Conservation (phyloP, 495 filamentous ascomycete species). For the Apodospora peruviana region DNA sequence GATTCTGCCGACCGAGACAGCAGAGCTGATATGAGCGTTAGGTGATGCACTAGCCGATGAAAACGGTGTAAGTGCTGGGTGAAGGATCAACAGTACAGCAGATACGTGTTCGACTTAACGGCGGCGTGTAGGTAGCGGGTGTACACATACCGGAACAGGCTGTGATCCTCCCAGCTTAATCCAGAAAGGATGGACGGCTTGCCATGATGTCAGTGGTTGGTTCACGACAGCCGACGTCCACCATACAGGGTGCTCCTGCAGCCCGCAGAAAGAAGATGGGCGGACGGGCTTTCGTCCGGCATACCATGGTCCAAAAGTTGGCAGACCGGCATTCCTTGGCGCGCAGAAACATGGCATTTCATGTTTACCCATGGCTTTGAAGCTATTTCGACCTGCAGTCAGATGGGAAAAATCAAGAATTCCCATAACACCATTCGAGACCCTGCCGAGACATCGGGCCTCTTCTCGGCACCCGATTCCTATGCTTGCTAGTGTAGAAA, state of each 20-base stretch:
- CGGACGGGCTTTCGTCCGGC: not conserved
- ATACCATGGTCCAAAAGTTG: not conserved
- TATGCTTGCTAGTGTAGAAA: too few relatives aligned
- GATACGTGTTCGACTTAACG: not conserved
- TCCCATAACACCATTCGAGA: not conserved
- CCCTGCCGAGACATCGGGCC: not conserved
- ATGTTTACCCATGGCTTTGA: not conserved
- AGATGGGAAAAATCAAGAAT: slow-evolving; percentile 1
- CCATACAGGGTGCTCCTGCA: not conserved
- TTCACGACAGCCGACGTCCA: not conserved
- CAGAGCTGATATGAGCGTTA: too few relatives aligned
- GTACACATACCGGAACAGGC: not conserved
- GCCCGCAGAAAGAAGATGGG: not conserved
- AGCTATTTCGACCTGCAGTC: not conserved
- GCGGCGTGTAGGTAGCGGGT: not conserved
- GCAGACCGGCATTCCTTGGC: not conserved
- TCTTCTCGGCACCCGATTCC: too few relatives aligned
- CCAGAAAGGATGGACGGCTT: not conserved
- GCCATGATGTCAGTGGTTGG: slow-evolving; percentile 1
- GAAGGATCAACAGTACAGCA: too few relatives aligned
- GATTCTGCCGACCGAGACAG: too few relatives aligned
- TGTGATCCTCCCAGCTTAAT: not conserved
- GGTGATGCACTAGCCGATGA: too few relatives aligned
- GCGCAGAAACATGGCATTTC: slow-evolving; percentile 2
- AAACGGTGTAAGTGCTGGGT: too few relatives aligned